Evolutionary conservation across 1,139 yeast species (phyloP), one percentile per base, ranked within the genome.

Genomic region (Petasospora rhodanensis): DNA sequence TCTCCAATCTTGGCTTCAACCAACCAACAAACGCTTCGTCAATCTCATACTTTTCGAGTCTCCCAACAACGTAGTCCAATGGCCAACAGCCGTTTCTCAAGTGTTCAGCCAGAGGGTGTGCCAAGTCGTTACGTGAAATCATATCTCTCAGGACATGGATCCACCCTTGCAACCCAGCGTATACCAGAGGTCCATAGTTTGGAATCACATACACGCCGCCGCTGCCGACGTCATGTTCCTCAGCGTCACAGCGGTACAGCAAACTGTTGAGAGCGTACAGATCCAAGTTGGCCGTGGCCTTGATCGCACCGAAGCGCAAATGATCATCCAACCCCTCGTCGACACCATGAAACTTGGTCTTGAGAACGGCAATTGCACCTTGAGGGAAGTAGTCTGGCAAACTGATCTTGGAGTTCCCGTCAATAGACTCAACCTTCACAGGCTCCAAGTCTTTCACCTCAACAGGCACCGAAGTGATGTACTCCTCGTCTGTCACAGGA

Each of bases 151-250:
- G 59, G 0, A 79, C 79, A 0, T 86, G 68, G 30, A 79, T 74
- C 95, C 96, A 91, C 4, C 98, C 98, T 59, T 85, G 94, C 18
- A 91, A 63, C 10, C 98, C 98, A 27, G 95, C 89, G 58, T 86
- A 91, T 0, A 78, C 80, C 31, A 89, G 64, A 12, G 64, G 61
- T 0, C 96, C 97, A 56, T 72, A 64, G 22, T 69, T 65, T 0
- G 97, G 96, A 31, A 91, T 68, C 34, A 61, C 56, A 58, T 91
- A 91, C 0, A 74, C 74, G 5, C 96, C 95, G 5, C 95, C 95
- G 16, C 59, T 68, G 47, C 91, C 77, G 11, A 76, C 73, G 54
- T 87, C 96, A 15, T 87, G 66, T 58, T 91, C 98, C 58, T 91
- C 98, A 9, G 80, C 73, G 36, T 86, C 95, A 51, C 93, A 80